Percentiles rank a stretch among this genome's conserved stretches.
These are phyloP conservation scores for Stephania japonica DNA, from an alignment of 164 flowering plant genomes.

Conservation along the genomic window DNA sequence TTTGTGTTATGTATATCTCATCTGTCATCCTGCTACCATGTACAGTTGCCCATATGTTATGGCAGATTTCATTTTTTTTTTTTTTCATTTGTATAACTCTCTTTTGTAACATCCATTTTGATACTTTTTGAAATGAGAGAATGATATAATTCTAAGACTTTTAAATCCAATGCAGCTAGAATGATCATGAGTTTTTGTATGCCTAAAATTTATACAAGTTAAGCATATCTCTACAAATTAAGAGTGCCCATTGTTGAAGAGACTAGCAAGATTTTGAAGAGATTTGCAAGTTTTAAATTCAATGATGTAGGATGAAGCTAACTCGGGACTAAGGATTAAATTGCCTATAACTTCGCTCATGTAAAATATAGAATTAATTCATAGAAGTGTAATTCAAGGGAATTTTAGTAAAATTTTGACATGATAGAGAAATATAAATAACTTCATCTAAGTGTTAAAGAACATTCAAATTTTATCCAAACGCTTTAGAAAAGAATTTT, in stretches of 20 bases:
- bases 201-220: background rate
- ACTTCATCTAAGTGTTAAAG: no score
- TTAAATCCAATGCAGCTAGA: background rate
- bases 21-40: no score
- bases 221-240: background rate
- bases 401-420: no score
- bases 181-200: background rate
- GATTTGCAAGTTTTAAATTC: background rate
- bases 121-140: background rate
- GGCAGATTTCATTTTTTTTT: background rate
- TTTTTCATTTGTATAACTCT: background rate
- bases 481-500: no score
- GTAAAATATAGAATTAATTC: no score
- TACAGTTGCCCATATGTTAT: no score
- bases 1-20: no score
- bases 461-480: no score
- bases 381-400: no score
- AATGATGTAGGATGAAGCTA: background rate
- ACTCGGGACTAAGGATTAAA: no score
- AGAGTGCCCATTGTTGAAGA: background rate
- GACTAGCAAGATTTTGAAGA: background rate
- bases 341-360: no score
- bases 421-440: no score
- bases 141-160: background rate
- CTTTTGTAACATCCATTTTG: background rate